phyloP scores from a whole-genome alignment of 2,329 filamentous ascomycete species.

The Alternaria incomplexa region DNA sequence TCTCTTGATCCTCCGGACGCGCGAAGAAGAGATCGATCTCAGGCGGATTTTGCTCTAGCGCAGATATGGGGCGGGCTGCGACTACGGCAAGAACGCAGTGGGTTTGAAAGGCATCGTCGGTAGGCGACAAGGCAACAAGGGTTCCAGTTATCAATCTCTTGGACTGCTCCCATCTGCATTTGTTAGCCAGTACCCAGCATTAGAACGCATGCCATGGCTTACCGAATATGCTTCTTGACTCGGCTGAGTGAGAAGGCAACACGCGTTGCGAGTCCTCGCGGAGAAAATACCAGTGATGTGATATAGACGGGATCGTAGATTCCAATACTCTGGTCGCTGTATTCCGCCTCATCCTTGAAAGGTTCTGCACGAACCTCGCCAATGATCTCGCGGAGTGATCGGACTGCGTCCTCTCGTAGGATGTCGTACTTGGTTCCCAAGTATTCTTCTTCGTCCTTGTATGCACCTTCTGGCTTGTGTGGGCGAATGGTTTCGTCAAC shows the following conservation, averaged over 20 bases:
- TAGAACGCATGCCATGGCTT: not conserved
- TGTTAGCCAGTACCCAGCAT: not conserved
- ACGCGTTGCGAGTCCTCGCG: conserved; percentile 68
- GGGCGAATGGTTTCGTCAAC: conserved; percentile 26
- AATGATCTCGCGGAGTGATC: conserved; percentile 72
- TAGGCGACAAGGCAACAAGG: conserved; percentile 62
- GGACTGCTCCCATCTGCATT: conserved; percentile 63
- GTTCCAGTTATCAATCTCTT: conserved; percentile 63
- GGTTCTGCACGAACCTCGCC: conserved; percentile 41
- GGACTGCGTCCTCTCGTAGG: conserved; percentile 74
- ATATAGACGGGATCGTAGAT: conserved; percentile 65
- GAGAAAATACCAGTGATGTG: conserved; percentile 67
- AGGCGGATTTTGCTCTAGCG: conserved; percentile 69
- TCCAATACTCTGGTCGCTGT: conserved; percentile 40
- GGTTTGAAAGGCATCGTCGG: conserved; percentile 66
- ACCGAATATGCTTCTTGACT: conserved; percentile 67
- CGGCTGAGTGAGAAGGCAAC: conserved; percentile 73
- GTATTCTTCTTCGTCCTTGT: conserved; percentile 68
- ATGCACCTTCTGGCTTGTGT: conserved; percentile 56
- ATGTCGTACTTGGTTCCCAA: conserved; percentile 76
- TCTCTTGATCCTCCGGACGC: conserved; percentile 62
- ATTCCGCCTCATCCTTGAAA: conserved; percentile 59
- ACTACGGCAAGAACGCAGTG: conserved; percentile 75
- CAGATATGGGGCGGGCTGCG: conserved; percentile 69
- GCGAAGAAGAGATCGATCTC: conserved; percentile 79